Percentiles rank a stretch among this genome's conserved stretches.
Conservation (phyloP, 2,329 filamentous ascomycete species). For the Scleromitrula shiraiana region DNA sequence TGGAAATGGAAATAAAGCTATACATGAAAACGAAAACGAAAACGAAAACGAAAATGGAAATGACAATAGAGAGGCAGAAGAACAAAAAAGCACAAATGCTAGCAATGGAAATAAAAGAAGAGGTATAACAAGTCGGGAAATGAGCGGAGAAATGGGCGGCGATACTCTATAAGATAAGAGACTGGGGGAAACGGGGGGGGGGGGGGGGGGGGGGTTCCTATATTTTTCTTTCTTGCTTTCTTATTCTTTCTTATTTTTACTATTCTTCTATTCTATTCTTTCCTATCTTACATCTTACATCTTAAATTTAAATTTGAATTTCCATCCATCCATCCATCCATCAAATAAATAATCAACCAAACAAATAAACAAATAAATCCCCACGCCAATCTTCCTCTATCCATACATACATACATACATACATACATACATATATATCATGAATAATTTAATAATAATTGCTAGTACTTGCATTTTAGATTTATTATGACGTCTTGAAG, state of each 20-base stretch:
- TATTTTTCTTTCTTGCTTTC: neutral
- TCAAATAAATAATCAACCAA: too few species aligned
- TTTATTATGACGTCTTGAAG: too few species aligned
- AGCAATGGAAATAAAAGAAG: neutral
- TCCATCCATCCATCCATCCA: too few species aligned
- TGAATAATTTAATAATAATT: too few species aligned
- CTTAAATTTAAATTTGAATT: too few species aligned
- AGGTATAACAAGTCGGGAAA: conserved; percentile 14
- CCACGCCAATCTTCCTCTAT: too few species aligned
- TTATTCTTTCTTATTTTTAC: neutral
- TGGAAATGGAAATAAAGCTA: neutral
- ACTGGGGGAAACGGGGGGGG: neutral
- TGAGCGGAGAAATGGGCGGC: conserved; percentile 55
- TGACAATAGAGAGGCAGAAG: neutral
- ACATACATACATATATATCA: too few species aligned
- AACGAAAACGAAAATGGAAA: neutral
- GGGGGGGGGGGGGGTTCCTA: conserved; percentile 5
- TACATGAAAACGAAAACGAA: neutral
- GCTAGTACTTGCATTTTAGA: too few species aligned
- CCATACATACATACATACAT: too few species aligned
- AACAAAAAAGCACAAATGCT: neutral
- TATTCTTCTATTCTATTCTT: too few species aligned
- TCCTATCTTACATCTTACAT: too few species aligned
- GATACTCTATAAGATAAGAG: conserved; percentile 37
- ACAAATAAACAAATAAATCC: too few species aligned